These are phyloP conservation scores for Fusarium paranaense DNA, from an alignment of 2,329 filamentous ascomycete genomes.

Conservation along the genomic window DNA sequence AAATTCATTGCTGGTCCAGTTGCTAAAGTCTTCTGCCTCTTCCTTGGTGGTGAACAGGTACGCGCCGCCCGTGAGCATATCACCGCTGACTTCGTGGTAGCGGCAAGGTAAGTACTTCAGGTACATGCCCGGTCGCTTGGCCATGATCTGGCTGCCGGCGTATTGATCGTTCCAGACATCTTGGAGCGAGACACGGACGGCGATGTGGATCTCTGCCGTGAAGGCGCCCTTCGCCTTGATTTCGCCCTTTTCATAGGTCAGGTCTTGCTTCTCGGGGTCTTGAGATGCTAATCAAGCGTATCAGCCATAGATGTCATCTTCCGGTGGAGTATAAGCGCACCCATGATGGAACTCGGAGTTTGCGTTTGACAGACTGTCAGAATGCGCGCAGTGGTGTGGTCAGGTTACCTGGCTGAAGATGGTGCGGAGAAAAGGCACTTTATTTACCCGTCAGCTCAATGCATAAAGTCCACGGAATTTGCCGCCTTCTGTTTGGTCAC, in stretches of 20 bases:
- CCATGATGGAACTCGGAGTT: not conserved
- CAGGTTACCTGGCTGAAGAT: not conserved
- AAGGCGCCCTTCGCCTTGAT: constrained; percentile 31
- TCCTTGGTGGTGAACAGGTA: constrained; percentile 33
- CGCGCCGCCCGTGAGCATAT: constrained; percentile 28
- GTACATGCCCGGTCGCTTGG: constrained; percentile 32
- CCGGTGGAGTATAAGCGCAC: not conserved
- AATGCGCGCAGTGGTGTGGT: not conserved
- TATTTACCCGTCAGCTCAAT: not conserved
- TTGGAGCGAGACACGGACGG: constrained; percentile 14
- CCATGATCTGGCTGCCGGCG: constrained; percentile 28
- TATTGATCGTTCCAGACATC: constrained; percentile 37
- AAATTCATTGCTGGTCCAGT: constrained; percentile 39
- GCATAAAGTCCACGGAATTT: not conserved
- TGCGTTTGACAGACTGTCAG: not conserved
- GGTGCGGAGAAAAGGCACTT: not conserved
- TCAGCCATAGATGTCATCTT: not conserved
- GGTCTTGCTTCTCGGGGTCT: not conserved
- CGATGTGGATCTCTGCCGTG: constrained; percentile 31
- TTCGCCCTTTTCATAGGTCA: constrained; percentile 15
- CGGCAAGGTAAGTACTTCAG: constrained; percentile 32
- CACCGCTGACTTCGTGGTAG: constrained; percentile 31
- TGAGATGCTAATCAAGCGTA: not conserved
- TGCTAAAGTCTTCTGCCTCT: constrained; percentile 17
- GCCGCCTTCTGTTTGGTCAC: not conserved